Evolutionary conservation across 768 basidiomycete genomes (phyloP).

Genomic region (Hemileccinum impolitum): DNA sequence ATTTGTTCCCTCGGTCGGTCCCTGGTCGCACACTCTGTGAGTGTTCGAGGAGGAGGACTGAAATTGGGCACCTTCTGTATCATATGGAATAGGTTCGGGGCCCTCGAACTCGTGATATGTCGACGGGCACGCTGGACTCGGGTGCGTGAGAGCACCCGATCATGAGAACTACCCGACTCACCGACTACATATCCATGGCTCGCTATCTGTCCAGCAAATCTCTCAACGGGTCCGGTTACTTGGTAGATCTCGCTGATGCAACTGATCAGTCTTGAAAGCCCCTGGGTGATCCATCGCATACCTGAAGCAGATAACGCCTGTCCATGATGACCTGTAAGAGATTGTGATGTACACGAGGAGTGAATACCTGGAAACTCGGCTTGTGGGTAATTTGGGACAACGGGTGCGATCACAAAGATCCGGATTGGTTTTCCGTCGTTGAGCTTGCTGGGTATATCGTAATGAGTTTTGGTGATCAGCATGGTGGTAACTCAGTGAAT

Average conservation of each 20-base stretch:
- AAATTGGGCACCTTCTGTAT: conserved; percentile 61
- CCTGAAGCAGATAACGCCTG: conserved; percentile 85
- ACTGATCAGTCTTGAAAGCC: not conserved
- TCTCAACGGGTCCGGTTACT: conserved; percentile 95
- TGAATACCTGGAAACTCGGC: conserved; percentile 82
- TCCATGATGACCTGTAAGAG: not conserved
- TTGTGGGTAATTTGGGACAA: conserved; percentile 76
- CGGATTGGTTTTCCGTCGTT: conserved; percentile 65
- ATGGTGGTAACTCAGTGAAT: conserved; percentile 45
- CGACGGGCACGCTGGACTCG: conserved; percentile 66
- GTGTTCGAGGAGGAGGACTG: not conserved
- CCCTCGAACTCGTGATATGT: conserved; percentile 92
- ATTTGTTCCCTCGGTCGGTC: conserved; percentile 88
- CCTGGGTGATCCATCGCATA: conserved; percentile 20
- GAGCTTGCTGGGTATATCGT: conserved; percentile 73
- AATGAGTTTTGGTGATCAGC: conserved; percentile 77
- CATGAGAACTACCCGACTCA: conserved; percentile 30
- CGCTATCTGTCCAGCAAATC: conserved; percentile 85
- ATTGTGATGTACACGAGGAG: not conserved
- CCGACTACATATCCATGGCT: conserved; percentile 84
- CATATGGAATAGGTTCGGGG: conserved; percentile 85
- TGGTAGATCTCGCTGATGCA: conserved; percentile 84
- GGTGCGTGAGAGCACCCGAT: not conserved
- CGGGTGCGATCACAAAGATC: conserved; percentile 80
- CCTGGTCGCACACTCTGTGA: conserved; percentile 37